A percentile compares a stretch with the other conserved stretches of the same genome.
Conservation (phyloP, 441 rosid genomes). For the Omphalea diandra region DNA sequence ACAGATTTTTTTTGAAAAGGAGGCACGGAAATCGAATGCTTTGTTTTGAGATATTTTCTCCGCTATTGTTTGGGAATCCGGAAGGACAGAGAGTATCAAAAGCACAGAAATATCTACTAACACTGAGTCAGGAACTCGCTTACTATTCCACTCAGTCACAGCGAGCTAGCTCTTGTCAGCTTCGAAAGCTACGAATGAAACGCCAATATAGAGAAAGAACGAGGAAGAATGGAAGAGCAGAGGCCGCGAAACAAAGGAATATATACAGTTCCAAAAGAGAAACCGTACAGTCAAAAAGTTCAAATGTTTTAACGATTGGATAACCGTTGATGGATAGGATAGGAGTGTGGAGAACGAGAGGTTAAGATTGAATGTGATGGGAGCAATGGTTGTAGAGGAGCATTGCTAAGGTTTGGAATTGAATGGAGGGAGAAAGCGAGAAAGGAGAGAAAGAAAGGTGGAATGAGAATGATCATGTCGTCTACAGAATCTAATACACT, state of each 20-base stretch:
- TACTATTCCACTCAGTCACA: not conserved
- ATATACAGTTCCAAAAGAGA: slow-evolving; percentile 2
- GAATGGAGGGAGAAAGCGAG: slow-evolving; percentile 13
- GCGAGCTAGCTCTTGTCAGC: too few relatives aligned
- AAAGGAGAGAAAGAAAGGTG: not conserved
- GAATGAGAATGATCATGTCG: slow-evolving; percentile 29
- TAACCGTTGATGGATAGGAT: slow-evolving; percentile 15
- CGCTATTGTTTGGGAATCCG: too few relatives aligned
- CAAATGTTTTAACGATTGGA: not conserved
- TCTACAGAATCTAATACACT: too few relatives aligned
- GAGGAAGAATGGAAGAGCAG: slow-evolving; percentile 3
- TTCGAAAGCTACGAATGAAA: too few relatives aligned
- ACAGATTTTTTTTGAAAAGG: too few relatives aligned
- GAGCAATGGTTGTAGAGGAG: not conserved
- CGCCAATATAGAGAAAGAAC: too few relatives aligned
- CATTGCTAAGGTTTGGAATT: not conserved
- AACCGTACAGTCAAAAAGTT: slow-evolving; percentile 5
- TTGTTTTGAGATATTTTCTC: too few relatives aligned
- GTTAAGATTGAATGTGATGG: slow-evolving; percentile 1
- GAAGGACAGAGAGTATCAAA: too few relatives aligned
- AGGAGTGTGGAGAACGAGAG: not conserved
- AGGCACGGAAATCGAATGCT: too few relatives aligned
- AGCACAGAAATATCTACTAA: too few relatives aligned
- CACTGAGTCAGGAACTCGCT: not conserved
- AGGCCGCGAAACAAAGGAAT: slow-evolving; percentile 23